Base-by-base conservation (phyloP, 2,329 filamentous ascomycete species). In the Tolypocladium nubicola region DNA sequence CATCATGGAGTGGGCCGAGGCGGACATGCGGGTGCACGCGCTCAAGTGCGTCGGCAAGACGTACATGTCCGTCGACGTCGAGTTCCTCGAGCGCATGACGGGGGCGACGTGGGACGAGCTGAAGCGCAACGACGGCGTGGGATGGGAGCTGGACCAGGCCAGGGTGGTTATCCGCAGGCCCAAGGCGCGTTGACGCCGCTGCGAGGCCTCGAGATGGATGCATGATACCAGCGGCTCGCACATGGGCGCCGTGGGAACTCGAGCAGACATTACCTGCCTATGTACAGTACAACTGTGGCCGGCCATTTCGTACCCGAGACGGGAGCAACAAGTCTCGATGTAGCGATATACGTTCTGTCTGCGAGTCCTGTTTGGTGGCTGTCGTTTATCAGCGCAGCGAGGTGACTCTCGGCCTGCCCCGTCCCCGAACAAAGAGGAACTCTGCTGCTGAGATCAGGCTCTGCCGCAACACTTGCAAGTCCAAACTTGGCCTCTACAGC, bases 11-110 rank as follows among this genome's bases (percentile, higher is more conserved):
- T 93, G 86, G 76, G 88, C 89, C 10, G 88, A 90, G 63, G 81
- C 84, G 30, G 79, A 81, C n/a, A 79, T 97, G 67, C 79, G 88
- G 63, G 76, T 83, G 63, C 87, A 92, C 71, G 84, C 89, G 39
- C 76, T 97, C 63, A 96, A 96, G 75, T 94, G 91, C 68, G 82
- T 97, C 56, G 91, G 90, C 1, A 82, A 85, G 66, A 82, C 87
- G 5, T 99, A 99, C 70, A 73, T 97, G 62, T 83, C 75, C 23
- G 86, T 90, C 10, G 88, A 90, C 56, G 71, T 81, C 58, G 68
- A 68, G 4, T 90, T 86, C 70, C 73, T 96, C 54, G 89, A 94
- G 72, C 80, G 78, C 67, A 79, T 83, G 58, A 80, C 88, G 5
- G 84, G 84, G 53, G 77, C 81, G 63, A 76, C 73, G n/a, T 99